Base-by-base conservation (phyloP, 805 yeast species). In the Cyberlindnera bimundalis region DNA sequence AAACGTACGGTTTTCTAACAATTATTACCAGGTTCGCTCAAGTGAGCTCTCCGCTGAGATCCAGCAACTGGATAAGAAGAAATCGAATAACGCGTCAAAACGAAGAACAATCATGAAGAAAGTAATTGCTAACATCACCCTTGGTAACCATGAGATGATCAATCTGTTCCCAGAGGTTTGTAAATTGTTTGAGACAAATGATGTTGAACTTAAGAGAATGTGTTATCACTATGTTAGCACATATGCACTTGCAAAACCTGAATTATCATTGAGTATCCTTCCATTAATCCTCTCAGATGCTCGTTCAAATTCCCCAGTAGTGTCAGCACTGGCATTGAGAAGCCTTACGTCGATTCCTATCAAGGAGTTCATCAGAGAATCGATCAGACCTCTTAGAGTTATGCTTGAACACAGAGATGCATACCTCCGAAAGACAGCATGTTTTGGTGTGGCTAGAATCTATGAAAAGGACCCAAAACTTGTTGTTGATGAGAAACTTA, bases 101-200 rank as follows among this genome's bases (percentile, higher is more conserved):
- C 59, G 59, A 34, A 77, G 73, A 51, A 63, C 66, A 10, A 72
- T 80, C 1, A 59, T 91, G 54, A 81, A 81, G 59, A 84, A 84
- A 54, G 74, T 88, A 20, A 70, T 90, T 7, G 91, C 96, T 31
- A 90, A 89, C 61, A 73, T 88, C 61, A 82, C 95, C 6, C 71
- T 88, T 62, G 88, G 89, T 36, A 87, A 86, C 59, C 73, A 73
- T 41, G 96, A 91, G 56, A 77, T 89, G 76, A 69, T 78, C 10
- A 59, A 65, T 15, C 58, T 91, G 40, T 75, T 81, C 54, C 79
- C 81, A 1, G 95, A 86, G 37, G 73, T 87, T 6, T 44, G 77
- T 6, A 56, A 60, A 26, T 62, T 81, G n/a, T 65, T 84, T 54
- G 67, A 68, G 33, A 62, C 69, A 42, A 73, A 73, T 50, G 95